phyloP scores from a whole-genome alignment of 352 stramenopile genomes.

The Pythium aphanidermatum region DNA sequence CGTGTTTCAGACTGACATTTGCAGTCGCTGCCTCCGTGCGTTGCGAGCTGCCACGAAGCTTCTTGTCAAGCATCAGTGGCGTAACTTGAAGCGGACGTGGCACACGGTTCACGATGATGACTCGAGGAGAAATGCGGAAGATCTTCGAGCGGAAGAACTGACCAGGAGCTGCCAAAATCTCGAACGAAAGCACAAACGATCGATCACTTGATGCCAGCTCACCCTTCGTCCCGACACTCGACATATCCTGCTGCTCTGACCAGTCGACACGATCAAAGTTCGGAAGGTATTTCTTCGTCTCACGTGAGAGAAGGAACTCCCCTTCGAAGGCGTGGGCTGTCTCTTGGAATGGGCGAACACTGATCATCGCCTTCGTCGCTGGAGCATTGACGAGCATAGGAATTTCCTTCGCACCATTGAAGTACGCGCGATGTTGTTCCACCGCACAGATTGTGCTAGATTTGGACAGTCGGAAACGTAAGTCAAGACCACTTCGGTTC shows the following conservation, averaged over 20 bases:
- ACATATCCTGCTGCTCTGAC: constrained; percentile 67
- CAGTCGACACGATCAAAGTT: constrained; percentile 65
- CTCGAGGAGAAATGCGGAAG: constrained; percentile 68
- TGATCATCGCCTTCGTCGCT: constrained; percentile 55
- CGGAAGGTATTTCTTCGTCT: constrained; percentile 69
- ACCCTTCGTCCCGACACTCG: constrained; percentile 66
- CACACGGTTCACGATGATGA: constrained; percentile 64
- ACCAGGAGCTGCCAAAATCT: constrained; percentile 65
- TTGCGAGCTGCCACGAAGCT: constrained; percentile 22
- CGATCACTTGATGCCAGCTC: constrained; percentile 52
- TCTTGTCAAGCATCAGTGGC: constrained; percentile 77
- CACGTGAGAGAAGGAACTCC: constrained; percentile 36
- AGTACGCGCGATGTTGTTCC: constrained; percentile 69
- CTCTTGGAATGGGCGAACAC: constrained; percentile 63
- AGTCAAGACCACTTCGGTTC: constrained; percentile 74
- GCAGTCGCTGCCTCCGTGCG: neutral
- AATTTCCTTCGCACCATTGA: constrained; percentile 51
- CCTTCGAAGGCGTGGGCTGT: constrained; percentile 48
- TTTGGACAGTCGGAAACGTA: constrained; percentile 57
- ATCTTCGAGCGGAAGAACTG: constrained; percentile 86
- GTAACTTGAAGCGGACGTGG: constrained; percentile 59
- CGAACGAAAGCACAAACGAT: constrained; percentile 74
- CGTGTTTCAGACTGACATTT: constrained; percentile 41
- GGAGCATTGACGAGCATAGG: constrained; percentile 61
- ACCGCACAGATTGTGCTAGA: constrained; percentile 41